These are phyloP conservation scores for Cordyceps fumosorosea DNA, from an alignment of 2,329 filamentous ascomycete genomes.

Conservation along the genomic window DNA sequence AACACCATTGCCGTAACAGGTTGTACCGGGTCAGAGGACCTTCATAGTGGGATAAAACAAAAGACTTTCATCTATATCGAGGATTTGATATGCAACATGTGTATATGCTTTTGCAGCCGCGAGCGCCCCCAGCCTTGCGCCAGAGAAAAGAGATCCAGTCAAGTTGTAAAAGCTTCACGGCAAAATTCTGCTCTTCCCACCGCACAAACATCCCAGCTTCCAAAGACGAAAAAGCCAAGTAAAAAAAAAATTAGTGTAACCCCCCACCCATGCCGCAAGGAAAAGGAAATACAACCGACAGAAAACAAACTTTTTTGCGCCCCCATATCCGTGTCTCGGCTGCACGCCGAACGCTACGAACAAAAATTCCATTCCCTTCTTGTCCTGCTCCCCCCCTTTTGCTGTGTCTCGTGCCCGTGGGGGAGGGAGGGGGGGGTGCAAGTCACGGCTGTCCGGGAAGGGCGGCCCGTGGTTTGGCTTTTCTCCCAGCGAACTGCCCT, in stretches of 20 bases:
- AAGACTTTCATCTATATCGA: too few species aligned
- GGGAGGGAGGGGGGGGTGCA: background rate
- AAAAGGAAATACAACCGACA: background rate
- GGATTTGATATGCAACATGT: too few species aligned
- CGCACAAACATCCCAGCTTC: background rate
- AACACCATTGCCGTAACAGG: too few species aligned
- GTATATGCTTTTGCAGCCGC: background rate
- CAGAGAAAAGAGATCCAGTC: background rate
- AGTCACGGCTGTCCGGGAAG: background rate
- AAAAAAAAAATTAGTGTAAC: background rate
- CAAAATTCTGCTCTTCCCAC: background rate
- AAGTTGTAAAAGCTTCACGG: background rate
- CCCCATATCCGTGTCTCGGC: conserved; percentile 1
- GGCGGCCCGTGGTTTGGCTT: background rate
- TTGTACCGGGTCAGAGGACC: too few species aligned
- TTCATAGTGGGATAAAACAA: too few species aligned
- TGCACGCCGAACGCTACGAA: background rate
- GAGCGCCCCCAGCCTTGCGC: background rate
- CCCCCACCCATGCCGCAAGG: background rate
- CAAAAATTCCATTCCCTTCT: background rate
- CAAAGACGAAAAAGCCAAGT: background rate
- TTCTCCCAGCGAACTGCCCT: background rate
- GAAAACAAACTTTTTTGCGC: background rate
- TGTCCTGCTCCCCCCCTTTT: background rate
- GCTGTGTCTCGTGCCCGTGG: background rate